Conservation (phyloP, 192 early-diverging fungal genomes). For the Linnemannia zychae region DNA sequence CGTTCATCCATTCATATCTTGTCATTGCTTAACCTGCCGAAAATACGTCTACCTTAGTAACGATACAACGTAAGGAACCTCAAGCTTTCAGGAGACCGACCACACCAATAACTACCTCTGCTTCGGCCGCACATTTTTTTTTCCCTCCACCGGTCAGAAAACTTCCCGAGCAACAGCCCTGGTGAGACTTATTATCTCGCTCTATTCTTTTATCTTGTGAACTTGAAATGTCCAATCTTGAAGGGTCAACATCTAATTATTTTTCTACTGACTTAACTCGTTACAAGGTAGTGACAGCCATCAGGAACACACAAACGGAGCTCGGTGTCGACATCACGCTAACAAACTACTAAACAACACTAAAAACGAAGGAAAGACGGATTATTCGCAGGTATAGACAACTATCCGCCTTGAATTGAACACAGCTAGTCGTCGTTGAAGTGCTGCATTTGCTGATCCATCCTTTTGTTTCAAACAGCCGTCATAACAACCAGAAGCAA, state of each 20-base stretch:
- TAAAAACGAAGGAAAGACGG: neutral
- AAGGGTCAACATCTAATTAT: constrained; percentile 8
- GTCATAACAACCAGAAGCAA: neutral
- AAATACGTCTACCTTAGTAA: neutral
- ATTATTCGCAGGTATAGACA: constrained; percentile 5
- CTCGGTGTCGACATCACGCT: neutral
- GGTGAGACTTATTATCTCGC: constrained; percentile 4
- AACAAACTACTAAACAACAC: neutral
- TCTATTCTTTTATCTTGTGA: constrained; percentile 2
- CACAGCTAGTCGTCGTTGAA: neutral
- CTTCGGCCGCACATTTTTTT: constrained; percentile 4
- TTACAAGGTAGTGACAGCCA: neutral
- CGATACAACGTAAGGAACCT: constrained; percentile 9
- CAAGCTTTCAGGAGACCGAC: constrained; percentile 8
- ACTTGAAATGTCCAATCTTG: neutral
- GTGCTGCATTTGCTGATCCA: neutral
- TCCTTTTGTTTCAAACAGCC: constrained; percentile 12
- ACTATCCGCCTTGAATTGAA: constrained; percentile 5
- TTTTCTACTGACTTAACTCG: constrained; percentile 11
- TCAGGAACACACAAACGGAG: neutral
- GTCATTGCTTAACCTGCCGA: neutral
- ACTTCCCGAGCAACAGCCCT: constrained; percentile 11
- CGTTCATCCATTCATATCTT: constrained; percentile 16
- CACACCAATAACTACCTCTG: neutral
- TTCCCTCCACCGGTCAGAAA: constrained; percentile 1